Evolutionary conservation across 139 green algal genomes (phyloP).

Genomic region (Micractinium sp.): DNA sequence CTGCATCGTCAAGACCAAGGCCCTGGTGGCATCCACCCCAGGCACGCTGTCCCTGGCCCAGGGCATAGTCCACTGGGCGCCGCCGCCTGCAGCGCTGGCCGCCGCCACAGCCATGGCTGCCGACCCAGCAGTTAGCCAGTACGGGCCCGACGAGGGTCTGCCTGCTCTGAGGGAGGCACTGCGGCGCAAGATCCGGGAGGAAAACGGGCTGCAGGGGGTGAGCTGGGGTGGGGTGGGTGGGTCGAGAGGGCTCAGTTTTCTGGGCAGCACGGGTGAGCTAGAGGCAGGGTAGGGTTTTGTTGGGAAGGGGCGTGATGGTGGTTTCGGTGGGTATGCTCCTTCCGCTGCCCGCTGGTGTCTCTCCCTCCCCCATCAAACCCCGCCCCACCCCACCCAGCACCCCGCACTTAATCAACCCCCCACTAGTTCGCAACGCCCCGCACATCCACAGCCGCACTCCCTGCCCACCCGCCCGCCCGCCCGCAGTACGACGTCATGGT

Average conservation of each 20-base stretch:
- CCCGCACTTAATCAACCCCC: neutral
- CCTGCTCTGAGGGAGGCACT: constrained; percentile 79
- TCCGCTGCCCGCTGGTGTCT: no score
- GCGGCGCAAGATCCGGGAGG: constrained; percentile 69
- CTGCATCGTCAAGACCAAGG: constrained; percentile 77
- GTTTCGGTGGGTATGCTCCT: no score
- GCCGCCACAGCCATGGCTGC: constrained; percentile 25
- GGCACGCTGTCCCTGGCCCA: constrained; percentile 76
- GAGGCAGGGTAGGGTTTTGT: no score
- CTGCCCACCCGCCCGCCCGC: no score
- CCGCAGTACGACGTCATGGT: constrained; percentile 90
- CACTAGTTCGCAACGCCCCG: neutral
- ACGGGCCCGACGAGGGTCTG: constrained; percentile 81
- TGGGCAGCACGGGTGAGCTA: no score
- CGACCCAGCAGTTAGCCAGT: constrained; percentile 46
- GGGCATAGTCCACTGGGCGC: constrained; percentile 87
- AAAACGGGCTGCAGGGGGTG: constrained; percentile 77
- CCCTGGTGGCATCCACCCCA: constrained; percentile 54
- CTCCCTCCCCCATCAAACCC: no score
- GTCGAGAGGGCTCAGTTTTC: no score
- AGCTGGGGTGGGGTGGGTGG: constrained; percentile 21
- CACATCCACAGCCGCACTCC: neutral
- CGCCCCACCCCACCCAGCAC: no score
- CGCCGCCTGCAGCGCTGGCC: constrained; percentile 69
- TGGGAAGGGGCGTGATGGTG: no score